Conservation (phyloP, 805 yeast species). For the Candida ponderosae region DNA sequence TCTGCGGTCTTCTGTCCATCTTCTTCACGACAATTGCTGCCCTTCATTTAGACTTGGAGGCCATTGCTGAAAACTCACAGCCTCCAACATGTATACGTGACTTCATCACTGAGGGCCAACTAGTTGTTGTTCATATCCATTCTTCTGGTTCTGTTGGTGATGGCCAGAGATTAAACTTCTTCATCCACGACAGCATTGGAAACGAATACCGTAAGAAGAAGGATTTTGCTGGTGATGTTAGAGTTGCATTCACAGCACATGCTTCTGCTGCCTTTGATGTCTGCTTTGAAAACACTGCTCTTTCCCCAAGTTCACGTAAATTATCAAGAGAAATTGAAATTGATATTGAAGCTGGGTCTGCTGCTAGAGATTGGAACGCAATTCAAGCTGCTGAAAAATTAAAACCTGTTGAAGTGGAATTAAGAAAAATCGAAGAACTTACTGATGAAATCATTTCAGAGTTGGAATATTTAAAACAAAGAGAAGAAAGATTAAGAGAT, state of each 20-base stretch:
- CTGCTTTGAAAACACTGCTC: slow-evolving; percentile 69
- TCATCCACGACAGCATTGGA: slow-evolving; percentile 70
- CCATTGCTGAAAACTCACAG: slow-evolving; percentile 29
- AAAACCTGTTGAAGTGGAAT: slow-evolving; percentile 86
- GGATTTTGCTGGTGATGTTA: slow-evolving; percentile 64
- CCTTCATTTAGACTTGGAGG: slow-evolving; percentile 47
- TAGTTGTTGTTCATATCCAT: slow-evolving; percentile 78
- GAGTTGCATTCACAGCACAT: slow-evolving; percentile 81
- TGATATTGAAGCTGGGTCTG: slow-evolving; percentile 92
- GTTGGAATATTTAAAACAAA: slow-evolving; percentile 71
- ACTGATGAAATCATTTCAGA: slow-evolving; percentile 76
- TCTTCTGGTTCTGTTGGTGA: slow-evolving; percentile 75
- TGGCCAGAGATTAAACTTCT: slow-evolving; percentile 72
- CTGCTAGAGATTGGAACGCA: slow-evolving; percentile 97
- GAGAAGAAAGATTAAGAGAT: slow-evolving; percentile 92
- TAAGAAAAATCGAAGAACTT: slow-evolving; percentile 80
- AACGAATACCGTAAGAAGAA: slow-evolving; percentile 76
- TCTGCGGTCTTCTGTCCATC: slow-evolving; percentile 7
- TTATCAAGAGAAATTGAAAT: slow-evolving; percentile 70
- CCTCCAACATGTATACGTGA: slow-evolving; percentile 85
- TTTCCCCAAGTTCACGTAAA: slow-evolving; percentile 30
- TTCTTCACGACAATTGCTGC: slow-evolving; percentile 21
- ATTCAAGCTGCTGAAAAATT: slow-evolving; percentile 88
- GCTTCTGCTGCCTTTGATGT: slow-evolving; percentile 81
- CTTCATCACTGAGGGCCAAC: slow-evolving; percentile 74